Conservation (phyloP, 1,284 basidiomycete species). For the Naganishia sp. region DNA sequence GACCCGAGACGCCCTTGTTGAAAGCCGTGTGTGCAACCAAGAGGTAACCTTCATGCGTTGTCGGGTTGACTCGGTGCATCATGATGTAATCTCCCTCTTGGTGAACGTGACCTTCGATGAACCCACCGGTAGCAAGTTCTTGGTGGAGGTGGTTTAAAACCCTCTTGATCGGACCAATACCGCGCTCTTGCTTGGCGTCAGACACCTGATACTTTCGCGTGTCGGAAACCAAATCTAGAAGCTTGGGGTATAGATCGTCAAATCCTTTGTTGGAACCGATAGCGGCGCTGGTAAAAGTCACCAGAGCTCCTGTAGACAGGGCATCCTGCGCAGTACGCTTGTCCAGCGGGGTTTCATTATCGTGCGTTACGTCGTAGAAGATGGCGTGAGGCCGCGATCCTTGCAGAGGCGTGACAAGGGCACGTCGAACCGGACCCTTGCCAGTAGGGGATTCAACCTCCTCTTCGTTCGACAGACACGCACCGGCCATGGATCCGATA, state of each 20-base stretch:
- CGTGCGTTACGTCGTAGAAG: slow-evolving; percentile 91
- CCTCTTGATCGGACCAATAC: slow-evolving; percentile 76
- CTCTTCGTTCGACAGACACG: slow-evolving; percentile 72
- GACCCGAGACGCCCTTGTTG: slow-evolving; percentile 71
- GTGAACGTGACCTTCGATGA: slow-evolving; percentile 87
- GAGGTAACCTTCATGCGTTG: slow-evolving; percentile 86
- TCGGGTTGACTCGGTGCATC: slow-evolving; percentile 83
- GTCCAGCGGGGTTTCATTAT: slow-evolving; percentile 85
- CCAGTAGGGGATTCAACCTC: slow-evolving; percentile 71
- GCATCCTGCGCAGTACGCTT: slow-evolving; percentile 91
- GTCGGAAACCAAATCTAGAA: slow-evolving; percentile 82
- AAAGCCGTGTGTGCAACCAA: slow-evolving; percentile 89
- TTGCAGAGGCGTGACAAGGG: slow-evolving; percentile 72
- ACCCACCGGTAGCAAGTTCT: slow-evolving; percentile 82
- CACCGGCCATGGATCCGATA: slow-evolving; percentile 88
- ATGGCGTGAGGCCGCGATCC: slow-evolving; percentile 87
- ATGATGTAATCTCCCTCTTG: slow-evolving; percentile 93
- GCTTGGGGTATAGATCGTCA: slow-evolving; percentile 91
- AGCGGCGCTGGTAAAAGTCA: slow-evolving; percentile 80
- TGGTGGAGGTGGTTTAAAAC: slow-evolving; percentile 80
- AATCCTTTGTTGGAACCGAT: slow-evolving; percentile 92
- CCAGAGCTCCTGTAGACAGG: slow-evolving; percentile 83
- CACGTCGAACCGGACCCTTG: slow-evolving; percentile 71
- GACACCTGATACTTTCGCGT: slow-evolving; percentile 72
- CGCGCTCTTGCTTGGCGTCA: slow-evolving; percentile 54